Evolutionary conservation across 257 asterid species (phyloP), one percentile per base, ranked within the genome.

Genomic region (Haberlea rhodopensis): DNA sequence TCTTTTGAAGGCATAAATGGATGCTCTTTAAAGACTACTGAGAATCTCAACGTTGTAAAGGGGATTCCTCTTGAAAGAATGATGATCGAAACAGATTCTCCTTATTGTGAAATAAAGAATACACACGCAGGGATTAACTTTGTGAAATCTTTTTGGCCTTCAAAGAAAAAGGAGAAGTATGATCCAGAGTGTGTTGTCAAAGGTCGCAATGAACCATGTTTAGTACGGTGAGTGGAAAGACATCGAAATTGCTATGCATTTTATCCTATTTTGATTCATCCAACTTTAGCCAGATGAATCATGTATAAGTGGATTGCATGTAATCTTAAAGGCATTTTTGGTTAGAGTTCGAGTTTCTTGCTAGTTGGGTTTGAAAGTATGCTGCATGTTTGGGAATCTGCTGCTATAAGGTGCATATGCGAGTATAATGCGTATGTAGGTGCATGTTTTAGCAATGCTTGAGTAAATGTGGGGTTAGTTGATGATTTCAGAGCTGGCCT

Each of bases 71-170:
- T 75, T 26, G 94, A 85, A 66, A 73, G 88, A 63, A 78, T 92
- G 87, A 87, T 92, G 99, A 89, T 89, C 52, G 99, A 92, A 76
- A 92, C 97, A 4, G 99, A 92, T 78, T 87, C 99, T 31, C 97
- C 99, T 18, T 92, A 92, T 68, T 92, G 96, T 66, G 99, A 87
- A 79, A 89, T 92, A 67, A 92, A 87, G 82, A 92, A 79, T 71
- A 84, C 96, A 10, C 95, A 84, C 77, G 91, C 99, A 0, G 99
- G 96, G 70, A 80, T 81, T 63, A 76, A 67, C 23, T 83, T 78
- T 26, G 88, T 92, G 77, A 87, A 80, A 78, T 84, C 99, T 34
- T 67, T 70, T 25, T 90, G 96, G 99, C 80, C 94, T 63, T 89
- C 97, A 10, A 89, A 85, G 89, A 92, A 87, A 75, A 92, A 92